These are phyloP conservation scores for Nannochloris sp. DNA, from an alignment of 139 green algal genomes.

Conservation along the genomic window DNA sequence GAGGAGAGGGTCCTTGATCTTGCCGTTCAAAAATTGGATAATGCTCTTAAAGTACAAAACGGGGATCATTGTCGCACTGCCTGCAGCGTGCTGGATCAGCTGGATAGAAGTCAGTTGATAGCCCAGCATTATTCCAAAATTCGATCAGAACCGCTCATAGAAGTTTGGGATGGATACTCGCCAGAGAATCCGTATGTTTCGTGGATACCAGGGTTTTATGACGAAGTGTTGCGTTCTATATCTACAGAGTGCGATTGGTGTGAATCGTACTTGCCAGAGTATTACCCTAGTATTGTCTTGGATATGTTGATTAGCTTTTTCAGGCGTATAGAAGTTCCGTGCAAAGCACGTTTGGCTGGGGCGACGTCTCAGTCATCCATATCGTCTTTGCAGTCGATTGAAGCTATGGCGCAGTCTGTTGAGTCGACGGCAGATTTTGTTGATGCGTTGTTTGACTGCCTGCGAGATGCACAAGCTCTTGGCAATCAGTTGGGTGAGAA, in stretches of 20 bases:
- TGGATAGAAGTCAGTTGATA: conserved; percentile 42
- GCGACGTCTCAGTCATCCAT: conserved; percentile 21
- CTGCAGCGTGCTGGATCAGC: conserved; percentile 42
- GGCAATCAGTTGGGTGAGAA: too few relatives aligned
- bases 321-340: conserved; percentile 14
- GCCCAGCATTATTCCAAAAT: conserved; percentile 51
- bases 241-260: conserved; percentile 54
- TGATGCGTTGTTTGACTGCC: not conserved
- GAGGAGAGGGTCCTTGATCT: conserved; percentile 69
- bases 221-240: conserved; percentile 41
- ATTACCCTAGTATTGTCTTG: conserved; percentile 36
- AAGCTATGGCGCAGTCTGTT: conserved; percentile 23
- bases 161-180: conserved; percentile 35
- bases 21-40: conserved; percentile 58
- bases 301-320: conserved; percentile 34
- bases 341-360: conserved; percentile 25
- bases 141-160: conserved; percentile 33
- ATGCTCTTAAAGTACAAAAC: conserved; percentile 45
- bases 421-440: conserved; percentile 13
- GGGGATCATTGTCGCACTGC: conserved; percentile 31
- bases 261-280: conserved; percentile 31
- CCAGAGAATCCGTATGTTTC: conserved; percentile 21
- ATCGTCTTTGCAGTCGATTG: conserved; percentile 19
- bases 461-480: conserved; percentile 5
- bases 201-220: conserved; percentile 61